Evolutionary conservation across 2,329 filamentous ascomycete species (phyloP).

Genomic region (Trichoderma semiorbis): DNA sequence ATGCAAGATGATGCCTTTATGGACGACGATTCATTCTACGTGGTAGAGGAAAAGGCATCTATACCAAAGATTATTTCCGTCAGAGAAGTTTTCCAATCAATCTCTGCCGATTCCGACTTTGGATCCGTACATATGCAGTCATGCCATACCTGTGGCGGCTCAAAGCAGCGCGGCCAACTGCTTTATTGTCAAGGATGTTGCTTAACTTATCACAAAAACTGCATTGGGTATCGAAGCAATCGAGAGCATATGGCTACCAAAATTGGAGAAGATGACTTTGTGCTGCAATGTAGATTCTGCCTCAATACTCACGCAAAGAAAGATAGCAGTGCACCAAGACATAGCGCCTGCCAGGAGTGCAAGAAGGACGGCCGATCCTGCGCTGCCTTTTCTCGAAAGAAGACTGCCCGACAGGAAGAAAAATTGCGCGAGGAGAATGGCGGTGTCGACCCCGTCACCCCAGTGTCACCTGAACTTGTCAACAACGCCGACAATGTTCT

Average conservation of each 20-base stretch:
- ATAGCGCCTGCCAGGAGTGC: slow-evolving; percentile 71
- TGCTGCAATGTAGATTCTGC: slow-evolving; percentile 87
- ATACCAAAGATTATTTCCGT: slow-evolving; percentile 59
- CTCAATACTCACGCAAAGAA: slow-evolving; percentile 66
- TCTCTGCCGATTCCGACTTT: slow-evolving; percentile 64
- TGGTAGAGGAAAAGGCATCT: slow-evolving; percentile 44
- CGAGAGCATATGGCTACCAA: slow-evolving; percentile 93
- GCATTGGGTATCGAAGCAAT: slow-evolving; percentile 67
- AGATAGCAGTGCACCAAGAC: slow-evolving; percentile 65
- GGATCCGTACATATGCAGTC: slow-evolving; percentile 61
- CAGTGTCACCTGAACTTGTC: slow-evolving; percentile 59
- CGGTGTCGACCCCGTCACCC: slow-evolving; percentile 71
- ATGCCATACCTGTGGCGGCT: slow-evolving; percentile 66
- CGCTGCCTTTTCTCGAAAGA: slow-evolving; percentile 66
- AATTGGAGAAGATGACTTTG: slow-evolving; percentile 68
- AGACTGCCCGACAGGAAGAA: slow-evolving; percentile 77
- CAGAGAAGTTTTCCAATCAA: slow-evolving; percentile 67
- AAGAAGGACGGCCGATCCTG: slow-evolving; percentile 65
- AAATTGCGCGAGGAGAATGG: slow-evolving; percentile 74
- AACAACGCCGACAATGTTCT: slow-evolving; percentile 75
- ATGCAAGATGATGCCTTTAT: slow-evolving; percentile 53
- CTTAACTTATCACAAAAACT: slow-evolving; percentile 75
- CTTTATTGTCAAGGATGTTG: slow-evolving; percentile 92
- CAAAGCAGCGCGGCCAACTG: slow-evolving; percentile 57
- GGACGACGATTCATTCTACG: slow-evolving; percentile 56